Conservation (phyloP, 805 yeast genomes). For the Wickerhamomyces mucosus region DNA sequence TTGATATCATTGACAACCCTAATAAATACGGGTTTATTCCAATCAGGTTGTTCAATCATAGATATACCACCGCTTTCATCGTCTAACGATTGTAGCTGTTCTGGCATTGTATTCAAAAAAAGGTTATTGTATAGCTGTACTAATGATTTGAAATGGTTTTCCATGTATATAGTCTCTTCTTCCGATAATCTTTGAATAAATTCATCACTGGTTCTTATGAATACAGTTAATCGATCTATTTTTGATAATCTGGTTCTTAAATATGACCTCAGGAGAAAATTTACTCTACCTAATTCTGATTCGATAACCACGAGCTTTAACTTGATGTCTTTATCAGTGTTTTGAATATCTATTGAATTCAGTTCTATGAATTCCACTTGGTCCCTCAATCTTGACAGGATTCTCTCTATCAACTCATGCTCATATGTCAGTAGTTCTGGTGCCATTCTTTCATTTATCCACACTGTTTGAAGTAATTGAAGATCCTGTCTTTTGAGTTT, state of each 20-base stretch:
- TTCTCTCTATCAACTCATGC: conserved; percentile 43
- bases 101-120: conserved; percentile 62
- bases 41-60: conserved; percentile 76
- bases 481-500: conserved; percentile 28
- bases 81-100: conserved; percentile 59
- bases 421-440: conserved; percentile 84
- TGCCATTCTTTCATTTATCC: conserved; percentile 79
- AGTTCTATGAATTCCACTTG: conserved; percentile 72
- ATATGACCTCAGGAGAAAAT: conserved; percentile 72
- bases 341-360: conserved; percentile 69
- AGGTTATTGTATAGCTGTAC: conserved; percentile 57
- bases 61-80: conserved; percentile 57
- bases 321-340: conserved; percentile 57
- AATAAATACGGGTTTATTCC: conserved; percentile 71
- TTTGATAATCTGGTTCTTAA: conserved; percentile 60
- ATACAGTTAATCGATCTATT: conserved; percentile 61
- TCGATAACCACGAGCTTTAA: conserved; percentile 78
- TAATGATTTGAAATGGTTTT: conserved; percentile 54
- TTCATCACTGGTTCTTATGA: conserved; percentile 37
- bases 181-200: conserved; percentile 33
- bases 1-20: conserved; percentile 34
- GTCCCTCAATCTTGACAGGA: conserved; percentile 48
- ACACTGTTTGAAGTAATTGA: conserved; percentile 42
- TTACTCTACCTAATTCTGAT: conserved; percentile 82
- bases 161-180: conserved; percentile 59